Conservation (phyloP, 2,329 filamentous ascomycete genomes). For the Ambrosiella beaveri region DNA sequence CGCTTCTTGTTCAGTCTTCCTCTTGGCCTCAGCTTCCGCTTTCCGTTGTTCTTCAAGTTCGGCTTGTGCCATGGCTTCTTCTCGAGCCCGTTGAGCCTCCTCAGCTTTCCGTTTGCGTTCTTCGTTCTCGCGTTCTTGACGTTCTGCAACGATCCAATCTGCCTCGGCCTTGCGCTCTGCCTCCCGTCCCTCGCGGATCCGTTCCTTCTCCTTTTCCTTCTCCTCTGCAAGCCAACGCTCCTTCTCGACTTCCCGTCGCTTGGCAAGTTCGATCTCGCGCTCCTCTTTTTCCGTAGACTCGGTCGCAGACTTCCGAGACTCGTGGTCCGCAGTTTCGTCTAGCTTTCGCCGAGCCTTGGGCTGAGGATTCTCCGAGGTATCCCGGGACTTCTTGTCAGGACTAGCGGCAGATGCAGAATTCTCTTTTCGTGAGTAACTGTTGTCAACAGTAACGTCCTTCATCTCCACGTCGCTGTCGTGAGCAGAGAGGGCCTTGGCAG, state of each 20-base stretch:
- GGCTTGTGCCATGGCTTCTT: not conserved
- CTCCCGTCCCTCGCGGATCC: constrained; percentile 23
- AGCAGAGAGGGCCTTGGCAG: constrained; percentile 20
- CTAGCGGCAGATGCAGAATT: not conserved
- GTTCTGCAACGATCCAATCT: constrained; percentile 12
- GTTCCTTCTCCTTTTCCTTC: constrained; percentile 20
- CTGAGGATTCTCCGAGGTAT: not conserved
- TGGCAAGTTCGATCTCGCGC: constrained; percentile 16
- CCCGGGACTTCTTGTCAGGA: not conserved
- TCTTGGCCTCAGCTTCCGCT: not conserved
- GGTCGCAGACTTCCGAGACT: not conserved
- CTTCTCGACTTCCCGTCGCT: constrained; percentile 12
- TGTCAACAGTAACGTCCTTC: constrained; percentile 23
- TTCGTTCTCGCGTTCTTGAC: constrained; percentile 16
- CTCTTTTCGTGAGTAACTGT: constrained; percentile 14
- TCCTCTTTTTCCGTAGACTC: constrained; percentile 14
- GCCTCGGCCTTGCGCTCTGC: constrained; percentile 16
- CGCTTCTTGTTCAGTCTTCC: not conserved
- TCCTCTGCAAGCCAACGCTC: constrained; percentile 20
- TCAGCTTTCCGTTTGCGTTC: constrained; percentile 16
- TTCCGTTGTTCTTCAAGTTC: not conserved
- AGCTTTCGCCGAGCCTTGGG: not conserved
- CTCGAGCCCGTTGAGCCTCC: not conserved
- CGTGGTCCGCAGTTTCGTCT: not conserved
- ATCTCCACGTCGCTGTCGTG: constrained; percentile 37